Percentiles rank a stretch among this genome's conserved stretches.
Conservation (phyloP, 768 basidiomycete genomes). For the Mycena galopus region DNA sequence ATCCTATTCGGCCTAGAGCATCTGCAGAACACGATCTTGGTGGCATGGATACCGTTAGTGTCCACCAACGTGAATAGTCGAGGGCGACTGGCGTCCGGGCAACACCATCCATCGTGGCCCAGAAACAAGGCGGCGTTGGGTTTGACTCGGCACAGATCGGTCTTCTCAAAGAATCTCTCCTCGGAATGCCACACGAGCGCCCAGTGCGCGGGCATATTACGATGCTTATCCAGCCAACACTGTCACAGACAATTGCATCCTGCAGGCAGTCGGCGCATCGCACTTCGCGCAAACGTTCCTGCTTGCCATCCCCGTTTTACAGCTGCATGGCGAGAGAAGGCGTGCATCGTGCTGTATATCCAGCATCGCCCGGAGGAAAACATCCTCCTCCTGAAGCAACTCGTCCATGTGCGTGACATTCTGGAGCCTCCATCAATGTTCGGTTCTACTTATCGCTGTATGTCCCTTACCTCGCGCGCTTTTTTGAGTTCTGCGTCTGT, state of each 20-base stretch:
- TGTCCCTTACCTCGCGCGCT: not conserved
- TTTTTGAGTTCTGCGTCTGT: not conserved
- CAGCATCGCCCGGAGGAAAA: not conserved
- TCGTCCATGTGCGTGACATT: not conserved
- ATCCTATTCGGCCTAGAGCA: not conserved
- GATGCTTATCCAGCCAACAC: not conserved
- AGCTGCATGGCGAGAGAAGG: not conserved
- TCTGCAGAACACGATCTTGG: not conserved
- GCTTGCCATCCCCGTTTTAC: not conserved
- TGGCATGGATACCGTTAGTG: not conserved
- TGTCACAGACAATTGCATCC: not conserved
- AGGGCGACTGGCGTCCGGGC: not conserved
- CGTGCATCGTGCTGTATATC: not conserved
- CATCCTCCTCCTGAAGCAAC: not conserved
- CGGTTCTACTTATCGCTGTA: no score
- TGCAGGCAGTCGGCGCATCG: not conserved
- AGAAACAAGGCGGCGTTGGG: not conserved
- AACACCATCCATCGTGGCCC: not conserved
- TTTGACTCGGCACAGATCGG: not conserved
- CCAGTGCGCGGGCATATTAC: not conserved
- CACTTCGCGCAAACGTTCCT: not conserved
- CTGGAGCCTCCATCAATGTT: not conserved
- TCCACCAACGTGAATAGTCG: not conserved
- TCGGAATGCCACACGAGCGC: not conserved
- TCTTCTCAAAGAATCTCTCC: not conserved